These are phyloP conservation scores for Scheffersomyces amazonensis DNA, from an alignment of 805 yeast genomes.

Conservation along the genomic window DNA sequence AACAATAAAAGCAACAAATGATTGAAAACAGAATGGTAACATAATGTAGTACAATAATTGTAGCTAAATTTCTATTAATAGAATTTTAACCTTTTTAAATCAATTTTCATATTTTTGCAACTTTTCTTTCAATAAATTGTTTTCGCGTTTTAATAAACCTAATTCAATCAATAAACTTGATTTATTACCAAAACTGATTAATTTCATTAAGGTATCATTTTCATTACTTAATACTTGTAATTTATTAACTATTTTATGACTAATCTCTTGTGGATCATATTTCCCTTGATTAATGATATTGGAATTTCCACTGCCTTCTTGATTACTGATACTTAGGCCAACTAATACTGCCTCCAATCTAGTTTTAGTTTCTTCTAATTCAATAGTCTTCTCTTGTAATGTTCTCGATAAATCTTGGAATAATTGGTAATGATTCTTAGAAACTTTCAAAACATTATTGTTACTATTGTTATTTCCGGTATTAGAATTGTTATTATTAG, in stretches of 20 bases:
- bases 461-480: conserved; percentile 3
- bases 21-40: too few species aligned
- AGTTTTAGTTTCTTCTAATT: conserved; percentile 58
- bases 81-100: too few species aligned
- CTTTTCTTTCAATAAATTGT: conserved; percentile 10
- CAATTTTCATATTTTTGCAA: conserved; percentile 4
- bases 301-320: neutral
- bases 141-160: conserved; percentile 46
- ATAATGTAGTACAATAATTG: too few species aligned
- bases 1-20: too few species aligned
- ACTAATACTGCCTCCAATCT: conserved; percentile 60
- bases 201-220: conserved; percentile 64
- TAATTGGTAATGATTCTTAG: conserved; percentile 42
- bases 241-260: conserved; percentile 68
- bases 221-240: conserved; percentile 61
- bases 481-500: conserved; percentile 1
- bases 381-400: conserved; percentile 44
- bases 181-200: conserved; percentile 74
- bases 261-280: conserved; percentile 70
- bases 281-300: conserved; percentile 49
- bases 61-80: too few species aligned
- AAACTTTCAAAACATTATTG: conserved; percentile 28
- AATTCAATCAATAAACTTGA: conserved; percentile 69
- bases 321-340: conserved; percentile 16
- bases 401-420: conserved; percentile 48